A percentile compares a stretch with the other conserved stretches of the same genome.
phyloP scores from a whole-genome alignment of 2,329 filamentous ascomycete species.

The Apiospora malaysiana region DNA sequence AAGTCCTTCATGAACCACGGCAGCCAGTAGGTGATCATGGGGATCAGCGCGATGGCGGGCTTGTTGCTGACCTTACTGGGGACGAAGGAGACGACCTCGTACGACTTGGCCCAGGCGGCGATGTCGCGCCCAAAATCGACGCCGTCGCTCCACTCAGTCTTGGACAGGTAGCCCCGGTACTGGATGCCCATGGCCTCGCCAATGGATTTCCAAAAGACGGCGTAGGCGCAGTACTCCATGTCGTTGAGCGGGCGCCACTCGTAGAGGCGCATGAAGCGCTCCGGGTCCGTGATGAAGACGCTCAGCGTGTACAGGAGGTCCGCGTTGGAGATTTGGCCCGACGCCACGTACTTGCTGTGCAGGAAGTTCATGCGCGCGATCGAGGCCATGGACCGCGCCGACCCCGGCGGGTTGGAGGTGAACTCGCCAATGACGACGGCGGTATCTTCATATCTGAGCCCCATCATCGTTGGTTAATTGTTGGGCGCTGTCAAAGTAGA shows the following conservation, averaged over 20 bases:
- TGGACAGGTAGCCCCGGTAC: conserved; percentile 47
- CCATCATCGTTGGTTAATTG: neutral
- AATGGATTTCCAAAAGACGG: conserved; percentile 73
- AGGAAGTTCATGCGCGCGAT: conserved; percentile 48
- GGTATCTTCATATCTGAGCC: conserved; percentile 40
- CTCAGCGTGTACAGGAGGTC: conserved; percentile 48
- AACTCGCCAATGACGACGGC: conserved; percentile 39
- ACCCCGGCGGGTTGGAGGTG: conserved; percentile 42
- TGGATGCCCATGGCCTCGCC: conserved; percentile 73
- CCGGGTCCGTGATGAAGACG: conserved; percentile 70
- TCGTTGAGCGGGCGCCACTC: conserved; percentile 74
- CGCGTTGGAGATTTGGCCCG: conserved; percentile 44
- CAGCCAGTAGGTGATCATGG: conserved; percentile 63
- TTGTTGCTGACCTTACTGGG: conserved; percentile 54
- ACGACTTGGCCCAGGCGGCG: conserved; percentile 54
- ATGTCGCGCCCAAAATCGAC: conserved; percentile 59
- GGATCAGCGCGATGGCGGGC: conserved; percentile 64
- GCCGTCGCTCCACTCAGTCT: conserved; percentile 51
- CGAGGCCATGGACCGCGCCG: conserved; percentile 41
- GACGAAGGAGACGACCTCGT: conserved; percentile 66
- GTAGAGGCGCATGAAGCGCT: conserved; percentile 65
- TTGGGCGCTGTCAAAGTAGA: neutral
- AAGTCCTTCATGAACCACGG: conserved; percentile 52
- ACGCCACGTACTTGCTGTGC: conserved; percentile 41
- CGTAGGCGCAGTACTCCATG: conserved; percentile 71